These are phyloP conservation scores for Phytophthora hybrid DNA, from an alignment of 352 stramenopile genomes.

Conservation along the genomic window DNA sequence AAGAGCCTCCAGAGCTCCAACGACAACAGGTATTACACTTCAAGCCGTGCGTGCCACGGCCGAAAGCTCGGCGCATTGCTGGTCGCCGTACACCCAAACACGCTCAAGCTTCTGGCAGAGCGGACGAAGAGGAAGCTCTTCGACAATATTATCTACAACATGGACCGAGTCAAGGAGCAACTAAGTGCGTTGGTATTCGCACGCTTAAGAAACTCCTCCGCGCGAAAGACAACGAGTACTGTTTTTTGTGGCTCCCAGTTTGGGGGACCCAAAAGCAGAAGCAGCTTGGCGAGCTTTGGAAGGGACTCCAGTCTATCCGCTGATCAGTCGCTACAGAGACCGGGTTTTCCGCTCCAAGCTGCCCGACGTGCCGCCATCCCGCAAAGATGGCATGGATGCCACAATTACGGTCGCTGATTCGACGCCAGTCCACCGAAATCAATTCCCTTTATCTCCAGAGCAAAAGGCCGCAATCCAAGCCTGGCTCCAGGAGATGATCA, in stretches of 20 bases:
- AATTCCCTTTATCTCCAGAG: slow-evolving; percentile 12
- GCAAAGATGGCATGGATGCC: slow-evolving; percentile 7
- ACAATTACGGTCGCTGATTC: slow-evolving; percentile 7
- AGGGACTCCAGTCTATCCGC: background rate
- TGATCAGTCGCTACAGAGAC: background rate
- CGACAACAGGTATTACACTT: background rate
- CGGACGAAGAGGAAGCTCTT: background rate
- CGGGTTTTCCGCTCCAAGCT: slow-evolving; percentile 10
- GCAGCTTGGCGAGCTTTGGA: background rate
- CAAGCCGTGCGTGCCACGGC: background rate
- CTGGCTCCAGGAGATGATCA: slow-evolving; percentile 15
- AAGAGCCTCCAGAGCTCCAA: background rate
- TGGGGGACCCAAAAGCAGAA: background rate
- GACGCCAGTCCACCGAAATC: slow-evolving; percentile 9
- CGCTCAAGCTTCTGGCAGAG: background rate
- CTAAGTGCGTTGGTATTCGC: background rate
- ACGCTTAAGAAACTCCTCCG: slow-evolving; percentile 5
- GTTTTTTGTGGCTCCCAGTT: slow-evolving; percentile 1
- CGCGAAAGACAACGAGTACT: slow-evolving; percentile 12
- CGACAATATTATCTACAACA: slow-evolving; percentile 17
- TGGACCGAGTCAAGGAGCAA: background rate
- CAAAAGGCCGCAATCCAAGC: slow-evolving; percentile 9
- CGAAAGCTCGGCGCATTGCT: background rate
- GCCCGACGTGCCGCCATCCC: background rate
- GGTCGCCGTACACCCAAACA: background rate